Evolutionary conservation across 768 basidiomycete species (phyloP).

Genomic region (Royoungia palumana): DNA sequence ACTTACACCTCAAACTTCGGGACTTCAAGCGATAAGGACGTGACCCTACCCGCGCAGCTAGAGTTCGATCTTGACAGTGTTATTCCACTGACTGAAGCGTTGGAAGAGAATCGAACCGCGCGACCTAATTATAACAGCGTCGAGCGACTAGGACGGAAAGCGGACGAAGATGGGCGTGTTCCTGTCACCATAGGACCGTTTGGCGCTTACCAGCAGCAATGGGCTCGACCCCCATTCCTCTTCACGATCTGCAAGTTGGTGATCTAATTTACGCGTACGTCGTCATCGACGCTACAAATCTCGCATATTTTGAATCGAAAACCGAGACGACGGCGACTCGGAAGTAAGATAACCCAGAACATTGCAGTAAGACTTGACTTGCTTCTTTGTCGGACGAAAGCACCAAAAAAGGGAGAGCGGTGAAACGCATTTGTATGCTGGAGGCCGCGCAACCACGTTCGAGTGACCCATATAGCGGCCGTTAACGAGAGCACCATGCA

Average conservation of each 20-base stretch:
- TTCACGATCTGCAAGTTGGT: not conserved
- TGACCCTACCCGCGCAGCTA: not conserved
- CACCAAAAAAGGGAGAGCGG: not conserved
- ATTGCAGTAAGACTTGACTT: no score
- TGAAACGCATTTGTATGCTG: not conserved
- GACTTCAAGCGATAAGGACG: slow-evolving; percentile 14
- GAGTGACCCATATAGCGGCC: not conserved
- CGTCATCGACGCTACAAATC: not conserved
- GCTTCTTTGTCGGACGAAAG: not conserved
- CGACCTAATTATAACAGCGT: no score
- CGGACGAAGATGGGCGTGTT: no score
- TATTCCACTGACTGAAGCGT: not conserved
- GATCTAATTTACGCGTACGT: not conserved
- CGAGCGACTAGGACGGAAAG: no score
- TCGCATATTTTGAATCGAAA: not conserved
- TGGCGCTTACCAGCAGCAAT: not conserved
- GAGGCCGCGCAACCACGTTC: not conserved
- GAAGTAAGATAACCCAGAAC: no score
- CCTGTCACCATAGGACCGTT: not conserved
- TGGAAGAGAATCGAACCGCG: not conserved
- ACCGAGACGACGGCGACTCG: not conserved
- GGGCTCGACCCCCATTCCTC: not conserved
- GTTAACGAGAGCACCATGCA: not conserved
- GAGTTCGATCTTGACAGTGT: not conserved
- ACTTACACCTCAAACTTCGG: slow-evolving; percentile 16